A percentile compares a stretch with the other conserved stretches of the same genome.
Evolutionary conservation across 2,329 filamentous ascomycete species (phyloP).

Genomic region (Pseudopithomyces maydicus): DNA sequence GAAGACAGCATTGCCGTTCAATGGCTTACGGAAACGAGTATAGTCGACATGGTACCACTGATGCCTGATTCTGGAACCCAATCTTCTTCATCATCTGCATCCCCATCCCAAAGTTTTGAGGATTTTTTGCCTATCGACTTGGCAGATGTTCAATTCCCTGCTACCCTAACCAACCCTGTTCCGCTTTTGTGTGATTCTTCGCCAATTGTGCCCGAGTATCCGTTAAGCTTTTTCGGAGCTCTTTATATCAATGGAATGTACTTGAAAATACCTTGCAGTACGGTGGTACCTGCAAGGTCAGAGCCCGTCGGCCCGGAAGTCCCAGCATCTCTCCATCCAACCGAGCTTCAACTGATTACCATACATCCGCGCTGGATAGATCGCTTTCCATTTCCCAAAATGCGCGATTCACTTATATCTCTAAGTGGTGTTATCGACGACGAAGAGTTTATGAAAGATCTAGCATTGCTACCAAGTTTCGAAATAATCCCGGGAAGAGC

Average conservation of each 20-base stretch:
- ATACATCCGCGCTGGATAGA: conserved; percentile 49
- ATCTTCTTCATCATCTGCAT: background rate
- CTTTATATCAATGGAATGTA: conserved; percentile 39
- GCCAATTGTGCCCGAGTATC: conserved; percentile 10
- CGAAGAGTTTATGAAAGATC: conserved; percentile 43
- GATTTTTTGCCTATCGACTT: conserved; percentile 2
- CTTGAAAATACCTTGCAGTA: conserved; percentile 35
- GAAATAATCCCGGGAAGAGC: conserved; percentile 28
- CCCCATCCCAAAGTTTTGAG: background rate
- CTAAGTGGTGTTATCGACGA: conserved; percentile 40
- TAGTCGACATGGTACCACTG: conserved; percentile 3
- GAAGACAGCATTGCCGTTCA: background rate
- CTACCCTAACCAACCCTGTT: background rate
- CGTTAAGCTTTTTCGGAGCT: conserved; percentile 32
- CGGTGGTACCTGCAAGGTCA: conserved; percentile 27
- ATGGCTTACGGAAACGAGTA: background rate
- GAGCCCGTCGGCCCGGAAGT: conserved; percentile 19
- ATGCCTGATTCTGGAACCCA: background rate
- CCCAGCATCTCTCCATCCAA: conserved; percentile 39
- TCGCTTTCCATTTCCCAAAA: conserved; percentile 47
- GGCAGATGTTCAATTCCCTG: background rate
- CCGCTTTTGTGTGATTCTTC: background rate
- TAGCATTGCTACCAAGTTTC: conserved; percentile 43
- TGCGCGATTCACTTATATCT: conserved; percentile 47
- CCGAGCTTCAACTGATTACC: conserved; percentile 36